phyloP scores from a whole-genome alignment of 371 early-diverging fungal species.

The Dichotomocladium elegans region DNA sequence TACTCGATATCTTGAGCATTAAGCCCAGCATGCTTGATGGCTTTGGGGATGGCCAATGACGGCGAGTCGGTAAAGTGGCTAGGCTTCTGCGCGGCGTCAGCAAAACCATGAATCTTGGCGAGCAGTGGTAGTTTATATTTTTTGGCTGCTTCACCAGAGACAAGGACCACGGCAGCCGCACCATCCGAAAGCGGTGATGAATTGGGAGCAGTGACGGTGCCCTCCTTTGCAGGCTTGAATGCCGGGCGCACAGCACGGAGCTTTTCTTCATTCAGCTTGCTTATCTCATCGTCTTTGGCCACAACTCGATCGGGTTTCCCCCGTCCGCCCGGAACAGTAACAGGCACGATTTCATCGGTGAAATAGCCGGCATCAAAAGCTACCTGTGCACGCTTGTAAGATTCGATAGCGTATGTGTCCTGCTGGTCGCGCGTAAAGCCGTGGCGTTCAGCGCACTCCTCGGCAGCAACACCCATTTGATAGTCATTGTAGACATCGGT shows the following conservation, averaged over 20 bases:
- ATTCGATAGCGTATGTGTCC: slow-evolving; percentile 85
- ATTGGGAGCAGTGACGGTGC: slow-evolving; percentile 96
- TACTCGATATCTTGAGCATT: slow-evolving; percentile 69
- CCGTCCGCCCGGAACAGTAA: slow-evolving; percentile 76
- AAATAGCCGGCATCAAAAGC: slow-evolving; percentile 73
- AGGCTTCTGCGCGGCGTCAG: slow-evolving; percentile 78
- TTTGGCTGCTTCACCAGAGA: slow-evolving; percentile 72
- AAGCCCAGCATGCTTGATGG: slow-evolving; percentile 75
- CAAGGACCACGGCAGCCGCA: slow-evolving; percentile 87
- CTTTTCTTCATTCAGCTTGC: slow-evolving; percentile 72
- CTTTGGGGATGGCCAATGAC: slow-evolving; percentile 87
- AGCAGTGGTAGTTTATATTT: slow-evolving; percentile 72
- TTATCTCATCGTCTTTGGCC: slow-evolving; percentile 73
- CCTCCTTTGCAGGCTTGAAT: slow-evolving; percentile 79
- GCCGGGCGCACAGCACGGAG: slow-evolving; percentile 85
- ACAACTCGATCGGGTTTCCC: slow-evolving; percentile 81
- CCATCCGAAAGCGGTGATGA: slow-evolving; percentile 93
- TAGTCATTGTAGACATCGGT: slow-evolving; percentile 85
- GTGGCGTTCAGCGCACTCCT: slow-evolving; percentile 83
- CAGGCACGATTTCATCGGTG: slow-evolving; percentile 84
- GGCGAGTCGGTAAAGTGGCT: slow-evolving; percentile 92
- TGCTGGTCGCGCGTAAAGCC: slow-evolving; percentile 78
- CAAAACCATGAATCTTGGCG: slow-evolving; percentile 68
- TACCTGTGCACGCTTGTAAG: slow-evolving; percentile 87
- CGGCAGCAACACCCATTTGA: slow-evolving; percentile 93